phyloP scores from a whole-genome alignment of 306 rosid genomes.

The Fragaria iinumae region DNA sequence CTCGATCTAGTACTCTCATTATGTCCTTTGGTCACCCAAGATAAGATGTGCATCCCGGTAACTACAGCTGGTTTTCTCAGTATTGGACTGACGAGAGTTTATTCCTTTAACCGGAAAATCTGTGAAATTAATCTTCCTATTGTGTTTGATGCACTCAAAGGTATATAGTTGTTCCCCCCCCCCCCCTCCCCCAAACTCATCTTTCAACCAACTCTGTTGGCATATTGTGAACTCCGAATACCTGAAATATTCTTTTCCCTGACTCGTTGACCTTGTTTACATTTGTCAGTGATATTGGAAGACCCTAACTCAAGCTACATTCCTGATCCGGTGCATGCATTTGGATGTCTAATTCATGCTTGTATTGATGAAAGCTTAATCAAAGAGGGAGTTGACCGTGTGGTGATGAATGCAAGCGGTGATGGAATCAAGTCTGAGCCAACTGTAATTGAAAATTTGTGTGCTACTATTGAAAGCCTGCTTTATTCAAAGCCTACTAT shows the following conservation, averaged over 20 bases:
- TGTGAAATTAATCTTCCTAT: constrained; percentile 70
- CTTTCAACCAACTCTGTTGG: not conserved
- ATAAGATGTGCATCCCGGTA: constrained; percentile 42
- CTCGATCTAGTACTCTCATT: constrained; percentile 60
- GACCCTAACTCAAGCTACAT: constrained; percentile 42
- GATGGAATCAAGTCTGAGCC: constrained; percentile 47
- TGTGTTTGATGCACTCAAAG: constrained; percentile 68
- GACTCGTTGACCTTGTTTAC: constrained; percentile 4
- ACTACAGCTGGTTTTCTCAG: constrained; percentile 67
- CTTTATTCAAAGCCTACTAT: too few relatives aligned
- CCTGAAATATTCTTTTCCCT: not conserved
- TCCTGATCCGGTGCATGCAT: constrained; percentile 40
- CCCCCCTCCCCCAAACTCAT: not conserved
- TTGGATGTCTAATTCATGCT: constrained; percentile 53
- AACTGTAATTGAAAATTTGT: constrained; percentile 72
- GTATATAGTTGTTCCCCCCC: constrained; percentile 24
- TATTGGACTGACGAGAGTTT: constrained; percentile 66
- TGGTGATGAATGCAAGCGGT: constrained; percentile 34
- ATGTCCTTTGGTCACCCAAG: constrained; percentile 40
- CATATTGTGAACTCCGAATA: not conserved
- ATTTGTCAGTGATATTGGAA: constrained; percentile 66
- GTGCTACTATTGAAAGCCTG: constrained; percentile 63
- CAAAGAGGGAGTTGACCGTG: constrained; percentile 67
- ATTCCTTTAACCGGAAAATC: constrained; percentile 48
- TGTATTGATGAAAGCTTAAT: constrained; percentile 74